phyloP scores from a whole-genome alignment of 208 protist species.

The Porcisia deanei region DNA sequence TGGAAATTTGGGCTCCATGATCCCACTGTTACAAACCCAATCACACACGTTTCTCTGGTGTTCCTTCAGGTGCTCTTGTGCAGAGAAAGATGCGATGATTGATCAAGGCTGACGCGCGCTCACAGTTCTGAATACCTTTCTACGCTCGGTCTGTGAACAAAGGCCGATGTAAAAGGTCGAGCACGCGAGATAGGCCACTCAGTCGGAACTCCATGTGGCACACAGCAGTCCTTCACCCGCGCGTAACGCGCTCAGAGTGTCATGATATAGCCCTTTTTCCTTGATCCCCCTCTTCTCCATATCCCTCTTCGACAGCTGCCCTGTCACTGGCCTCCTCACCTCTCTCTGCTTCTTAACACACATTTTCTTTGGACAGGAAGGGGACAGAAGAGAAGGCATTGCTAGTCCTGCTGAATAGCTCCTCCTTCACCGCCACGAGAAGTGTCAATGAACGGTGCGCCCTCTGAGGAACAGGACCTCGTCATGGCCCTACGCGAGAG shows the following conservation, averaged over 20 bases:
- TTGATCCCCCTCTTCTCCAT: constrained; percentile 11
- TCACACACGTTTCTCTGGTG: neutral
- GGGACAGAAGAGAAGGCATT: neutral
- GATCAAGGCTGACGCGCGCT: neutral
- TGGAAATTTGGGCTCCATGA: neutral
- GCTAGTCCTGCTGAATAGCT: neutral
- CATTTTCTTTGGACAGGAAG: neutral
- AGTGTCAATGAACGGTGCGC: neutral
- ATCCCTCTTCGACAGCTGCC: constrained; percentile 13
- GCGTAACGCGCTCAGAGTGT: too few species aligned
- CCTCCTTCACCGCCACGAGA: neutral
- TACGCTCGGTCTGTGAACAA: neutral
- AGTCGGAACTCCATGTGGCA: neutral
- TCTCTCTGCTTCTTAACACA: neutral
- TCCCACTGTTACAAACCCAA: neutral
- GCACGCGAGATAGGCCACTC: neutral
- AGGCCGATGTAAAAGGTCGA: neutral
- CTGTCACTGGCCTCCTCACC: neutral
- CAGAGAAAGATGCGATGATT: neutral
- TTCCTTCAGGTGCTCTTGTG: neutral
- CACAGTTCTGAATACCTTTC: neutral
- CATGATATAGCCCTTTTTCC: too few species aligned
- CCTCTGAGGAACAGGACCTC: constrained; percentile 54
- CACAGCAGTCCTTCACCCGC: neutral
- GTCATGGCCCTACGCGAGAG: constrained; percentile 64